These are phyloP conservation scores for Pythium rhizo-oryzae DNA, from an alignment of 352 stramenopile species.

Conservation along the genomic window DNA sequence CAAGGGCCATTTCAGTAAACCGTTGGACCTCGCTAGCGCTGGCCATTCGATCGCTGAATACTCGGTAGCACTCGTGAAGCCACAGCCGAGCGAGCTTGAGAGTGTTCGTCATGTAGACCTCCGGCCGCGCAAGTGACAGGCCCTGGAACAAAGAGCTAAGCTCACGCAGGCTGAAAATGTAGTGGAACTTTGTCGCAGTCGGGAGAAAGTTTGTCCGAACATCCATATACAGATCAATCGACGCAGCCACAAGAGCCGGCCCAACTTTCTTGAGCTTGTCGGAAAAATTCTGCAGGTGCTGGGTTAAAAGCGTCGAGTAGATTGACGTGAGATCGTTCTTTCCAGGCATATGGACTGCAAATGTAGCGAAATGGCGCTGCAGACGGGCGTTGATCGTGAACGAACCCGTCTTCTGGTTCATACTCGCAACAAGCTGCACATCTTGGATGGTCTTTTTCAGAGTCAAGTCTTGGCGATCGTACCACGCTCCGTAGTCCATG, in stretches of 20 bases:
- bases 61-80: conserved; percentile 91
- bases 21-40: conserved; percentile 68
- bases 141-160: conserved; percentile 89
- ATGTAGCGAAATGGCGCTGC: conserved; percentile 88
- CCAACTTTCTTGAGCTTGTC: conserved; percentile 80
- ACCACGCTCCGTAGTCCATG: conserved; percentile 93
- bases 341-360: conserved; percentile 72
- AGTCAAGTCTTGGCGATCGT: conserved; percentile 85
- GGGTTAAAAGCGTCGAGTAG: conserved; percentile 63
- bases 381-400: conserved; percentile 88
- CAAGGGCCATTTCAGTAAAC: conserved; percentile 82
- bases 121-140: conserved; percentile 64
- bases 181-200: conserved; percentile 93
- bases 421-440: conserved; percentile 84
- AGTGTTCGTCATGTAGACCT: conserved; percentile 60
- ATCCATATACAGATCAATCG: conserved; percentile 81
- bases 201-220: conserved; percentile 83
- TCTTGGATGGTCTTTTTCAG: conserved; percentile 91
- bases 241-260: conserved; percentile 68
- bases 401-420: conserved; percentile 92
- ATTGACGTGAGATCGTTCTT: conserved; percentile 70
- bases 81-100: conserved; percentile 83
- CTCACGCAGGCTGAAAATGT: conserved; percentile 93
- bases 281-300: conserved; percentile 73
- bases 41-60: conserved; percentile 92